Conservation (phyloP, 495 filamentous ascomycete genomes). For the Cercophora newfieldiana region DNA sequence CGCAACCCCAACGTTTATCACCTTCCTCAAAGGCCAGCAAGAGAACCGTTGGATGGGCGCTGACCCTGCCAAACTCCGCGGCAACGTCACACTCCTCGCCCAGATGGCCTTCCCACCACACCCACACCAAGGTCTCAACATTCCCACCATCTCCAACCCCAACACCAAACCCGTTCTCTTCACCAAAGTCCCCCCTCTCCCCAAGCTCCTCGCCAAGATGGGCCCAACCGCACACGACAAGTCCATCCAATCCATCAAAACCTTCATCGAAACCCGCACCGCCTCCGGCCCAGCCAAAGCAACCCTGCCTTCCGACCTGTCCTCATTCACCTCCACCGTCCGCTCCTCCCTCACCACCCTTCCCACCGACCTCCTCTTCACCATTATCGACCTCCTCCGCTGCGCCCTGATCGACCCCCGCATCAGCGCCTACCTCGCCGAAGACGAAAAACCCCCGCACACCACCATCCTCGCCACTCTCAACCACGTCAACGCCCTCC, state of each 20-base stretch:
- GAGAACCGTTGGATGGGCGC: constrained; percentile 81
- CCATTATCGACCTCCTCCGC: constrained; percentile 79
- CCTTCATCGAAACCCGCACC: constrained; percentile 62
- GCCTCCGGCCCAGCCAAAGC: constrained; percentile 56
- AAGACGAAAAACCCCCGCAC: constrained; percentile 73
- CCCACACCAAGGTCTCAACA: constrained; percentile 65
- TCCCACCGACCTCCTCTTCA: constrained; percentile 64
- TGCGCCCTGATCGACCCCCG: constrained; percentile 75
- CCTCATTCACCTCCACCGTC: constrained; percentile 55
- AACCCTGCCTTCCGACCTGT: constrained; percentile 58
- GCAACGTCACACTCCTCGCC: constrained; percentile 71
- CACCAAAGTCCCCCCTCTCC: constrained; percentile 76
- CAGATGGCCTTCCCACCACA: constrained; percentile 78
- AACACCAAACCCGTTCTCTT: constrained; percentile 69
- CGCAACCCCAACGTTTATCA: constrained; percentile 88
- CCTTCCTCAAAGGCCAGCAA: constrained; percentile 74
- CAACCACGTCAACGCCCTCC: constrained; percentile 51
- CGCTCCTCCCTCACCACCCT: constrained; percentile 49
- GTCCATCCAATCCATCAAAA: constrained; percentile 56
- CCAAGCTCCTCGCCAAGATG: constrained; percentile 81
- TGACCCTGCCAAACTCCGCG: constrained; percentile 63
- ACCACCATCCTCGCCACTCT: constrained; percentile 66
- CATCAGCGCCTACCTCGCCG: constrained; percentile 84
- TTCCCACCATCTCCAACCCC: constrained; percentile 66
- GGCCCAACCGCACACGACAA: constrained; percentile 52